Base-by-base conservation (phyloP, 73 alveolate species). In the Urostyla sp. region DNA sequence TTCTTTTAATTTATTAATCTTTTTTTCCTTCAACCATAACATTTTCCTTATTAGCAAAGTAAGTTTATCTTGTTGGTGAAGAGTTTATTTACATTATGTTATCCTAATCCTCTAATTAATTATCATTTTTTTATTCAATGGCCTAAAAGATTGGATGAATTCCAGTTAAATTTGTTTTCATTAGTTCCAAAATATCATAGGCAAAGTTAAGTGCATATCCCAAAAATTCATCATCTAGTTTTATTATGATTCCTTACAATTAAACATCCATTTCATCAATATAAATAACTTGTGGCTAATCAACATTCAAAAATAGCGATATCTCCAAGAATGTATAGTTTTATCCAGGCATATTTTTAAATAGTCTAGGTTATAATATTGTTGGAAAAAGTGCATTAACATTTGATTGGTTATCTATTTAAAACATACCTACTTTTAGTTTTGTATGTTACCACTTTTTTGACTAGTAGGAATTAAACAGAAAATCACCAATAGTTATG, bases 311-410 rank as follows among this genome's bases (percentile, higher is more conserved):
- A 8, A 37, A 27, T 1, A 75, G 16, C 23, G 53, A 46, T 18
- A 87, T 24, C 6, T 84, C 79, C 0, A 87, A 32, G 38, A 76
- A 35, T 11, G 72, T 5, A 16, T 10, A 21, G 16, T 50, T 48
- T 13, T 81, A 50, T 38, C 56, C 26, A 32, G n/a, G n/a, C n/a
- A n/a, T n/a, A n/a, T 53, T 55, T 43, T 27, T 37, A 24, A 20
- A 66, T 31, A 48, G 27, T 31, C 84, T 51, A 7, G 85, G 85
- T 3, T 78, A 30, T n/a, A 84, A 23, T 24, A 87, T 45, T 0
- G 80, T 85, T 3, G 92, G 92, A 54, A 45, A 87, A 15, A 75
- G 45, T 1, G 92, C 63, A n/a, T 73, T 72, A 36, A 45, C 37
- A 23, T 30, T 34, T 11, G 43, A 55, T 31, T 87, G 75, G 56